These are phyloP conservation scores for Lachnellula subtilissima DNA, from an alignment of 2,329 filamentous ascomycete species.

Conservation along the genomic window DNA sequence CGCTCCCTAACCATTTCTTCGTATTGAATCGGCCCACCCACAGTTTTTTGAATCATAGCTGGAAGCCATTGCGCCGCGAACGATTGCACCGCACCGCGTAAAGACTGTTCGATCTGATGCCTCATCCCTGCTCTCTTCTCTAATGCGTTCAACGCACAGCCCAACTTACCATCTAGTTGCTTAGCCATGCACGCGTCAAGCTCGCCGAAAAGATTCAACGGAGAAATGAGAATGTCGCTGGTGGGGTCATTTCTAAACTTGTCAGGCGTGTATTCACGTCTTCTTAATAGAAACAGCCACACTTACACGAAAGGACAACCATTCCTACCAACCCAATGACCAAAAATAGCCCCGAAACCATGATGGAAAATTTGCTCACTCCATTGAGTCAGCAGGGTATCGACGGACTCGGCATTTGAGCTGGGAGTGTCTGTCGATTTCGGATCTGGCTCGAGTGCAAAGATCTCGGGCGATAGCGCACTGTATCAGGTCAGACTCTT, in stretches of 20 bases:
- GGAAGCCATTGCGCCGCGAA: neutral
- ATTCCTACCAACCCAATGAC: constrained; percentile 39
- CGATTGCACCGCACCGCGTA: neutral
- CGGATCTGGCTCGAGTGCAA: neutral
- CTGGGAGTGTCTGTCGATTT: neutral
- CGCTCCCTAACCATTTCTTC: neutral
- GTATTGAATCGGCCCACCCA: neutral
- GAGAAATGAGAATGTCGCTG: neutral
- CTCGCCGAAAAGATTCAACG: neutral
- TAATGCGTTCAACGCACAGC: neutral
- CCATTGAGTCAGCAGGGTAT: neutral
- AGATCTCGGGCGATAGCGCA: too few species aligned
- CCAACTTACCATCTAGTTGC: neutral
- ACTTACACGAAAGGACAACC: constrained; percentile 39
- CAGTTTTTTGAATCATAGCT: neutral
- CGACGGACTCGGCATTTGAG: neutral
- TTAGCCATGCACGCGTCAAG: neutral
- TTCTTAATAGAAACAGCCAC: neutral
- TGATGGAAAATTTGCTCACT: constrained; percentile 3
- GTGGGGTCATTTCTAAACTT: neutral
- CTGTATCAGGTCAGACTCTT: too few species aligned
- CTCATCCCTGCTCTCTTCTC: neutral
- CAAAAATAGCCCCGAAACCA: constrained; percentile 37
- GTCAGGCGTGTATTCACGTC: neutral
- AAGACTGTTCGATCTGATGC: neutral